Conservation (phyloP, 805 yeast genomes). For the Lachancea meyersii region DNA sequence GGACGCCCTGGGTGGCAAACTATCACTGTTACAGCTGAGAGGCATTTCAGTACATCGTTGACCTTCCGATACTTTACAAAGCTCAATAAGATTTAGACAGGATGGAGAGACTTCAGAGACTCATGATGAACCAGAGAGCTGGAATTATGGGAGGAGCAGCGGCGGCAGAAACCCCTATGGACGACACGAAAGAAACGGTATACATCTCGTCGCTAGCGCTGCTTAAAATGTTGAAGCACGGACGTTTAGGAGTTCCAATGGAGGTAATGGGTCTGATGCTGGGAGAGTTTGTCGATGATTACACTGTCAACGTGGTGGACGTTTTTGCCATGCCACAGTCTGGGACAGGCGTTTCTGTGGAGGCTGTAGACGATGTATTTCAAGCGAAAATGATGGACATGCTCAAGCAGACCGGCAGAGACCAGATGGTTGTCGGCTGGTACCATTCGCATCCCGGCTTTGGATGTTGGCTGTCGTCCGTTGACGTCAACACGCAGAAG, state of each 20-base stretch:
- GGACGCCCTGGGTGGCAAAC: background rate
- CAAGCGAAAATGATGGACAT: slow-evolving; percentile 99
- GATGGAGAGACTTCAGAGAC: slow-evolving; percentile 41
- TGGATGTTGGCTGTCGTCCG: slow-evolving; percentile 99
- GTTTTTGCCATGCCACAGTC: slow-evolving; percentile 99
- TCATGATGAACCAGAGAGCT: slow-evolving; percentile 35
- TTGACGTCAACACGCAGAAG: slow-evolving; percentile 96
- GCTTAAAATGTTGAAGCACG: slow-evolving; percentile 94
- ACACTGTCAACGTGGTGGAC: slow-evolving; percentile 93
- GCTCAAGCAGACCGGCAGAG: slow-evolving; percentile 98
- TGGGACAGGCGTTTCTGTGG: slow-evolving; percentile 97
- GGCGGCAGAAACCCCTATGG: slow-evolving; percentile 68
- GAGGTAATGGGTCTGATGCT: slow-evolving; percentile 96
- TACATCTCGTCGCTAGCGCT: slow-evolving; percentile 93
- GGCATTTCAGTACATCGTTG: background rate
- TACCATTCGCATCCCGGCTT: slow-evolving; percentile 99
- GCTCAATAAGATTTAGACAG: background rate
- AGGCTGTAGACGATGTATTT: slow-evolving; percentile 98
- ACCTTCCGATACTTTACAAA: background rate
- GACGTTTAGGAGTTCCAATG: slow-evolving; percentile 87
- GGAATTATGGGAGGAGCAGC: slow-evolving; percentile 45
- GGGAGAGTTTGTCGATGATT: slow-evolving; percentile 96
- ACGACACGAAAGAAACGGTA: slow-evolving; percentile 94
- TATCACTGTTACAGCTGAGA: background rate
- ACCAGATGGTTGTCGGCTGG: slow-evolving; percentile 99